Evolutionary conservation across 1,284 basidiomycete species (phyloP).

Genomic region (Rhodotorula mucilaginosa): DNA sequence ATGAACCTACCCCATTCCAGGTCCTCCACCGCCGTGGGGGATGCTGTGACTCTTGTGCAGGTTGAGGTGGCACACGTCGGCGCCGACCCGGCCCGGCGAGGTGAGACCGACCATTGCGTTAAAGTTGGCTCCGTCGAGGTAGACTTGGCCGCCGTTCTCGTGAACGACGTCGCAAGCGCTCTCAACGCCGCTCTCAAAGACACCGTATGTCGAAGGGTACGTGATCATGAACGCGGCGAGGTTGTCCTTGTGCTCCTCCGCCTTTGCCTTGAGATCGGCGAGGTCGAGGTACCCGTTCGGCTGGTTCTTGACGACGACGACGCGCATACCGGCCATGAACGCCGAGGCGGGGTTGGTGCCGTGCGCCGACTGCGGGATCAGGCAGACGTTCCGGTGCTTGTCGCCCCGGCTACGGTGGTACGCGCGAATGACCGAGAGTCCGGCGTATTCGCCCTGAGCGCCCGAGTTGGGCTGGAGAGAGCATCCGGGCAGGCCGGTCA

Average conservation of each 20-base stretch:
- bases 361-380: slow-evolving; percentile 93
- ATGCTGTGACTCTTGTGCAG: slow-evolving; percentile 95
- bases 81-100: slow-evolving; percentile 91
- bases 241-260: slow-evolving; percentile 83
- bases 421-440: slow-evolving; percentile 86
- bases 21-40: slow-evolving; percentile 96
- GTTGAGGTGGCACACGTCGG: slow-evolving; percentile 97
- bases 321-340: slow-evolving; percentile 94
- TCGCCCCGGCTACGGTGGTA: slow-evolving; percentile 89
- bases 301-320: slow-evolving; percentile 87
- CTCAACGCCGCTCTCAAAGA: slow-evolving; percentile 84
- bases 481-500: slow-evolving; percentile 92
- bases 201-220: slow-evolving; percentile 81
- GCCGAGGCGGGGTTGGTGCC: slow-evolving; percentile 95
- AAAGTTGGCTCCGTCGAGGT: slow-evolving; percentile 90
- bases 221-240: slow-evolving; percentile 94
- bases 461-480: slow-evolving; percentile 97
- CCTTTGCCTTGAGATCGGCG: slow-evolving; percentile 78
- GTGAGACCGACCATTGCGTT: slow-evolving; percentile 95
- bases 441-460: slow-evolving; percentile 92
- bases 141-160: slow-evolving; percentile 93
- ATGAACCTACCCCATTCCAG: slow-evolving; percentile 72
- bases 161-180: slow-evolving; percentile 91
- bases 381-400: slow-evolving; percentile 80
- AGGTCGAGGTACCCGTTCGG: slow-evolving; percentile 85